Evolutionary conservation across 306 rosid species (phyloP).

Genomic region (Malus asiatica): DNA sequence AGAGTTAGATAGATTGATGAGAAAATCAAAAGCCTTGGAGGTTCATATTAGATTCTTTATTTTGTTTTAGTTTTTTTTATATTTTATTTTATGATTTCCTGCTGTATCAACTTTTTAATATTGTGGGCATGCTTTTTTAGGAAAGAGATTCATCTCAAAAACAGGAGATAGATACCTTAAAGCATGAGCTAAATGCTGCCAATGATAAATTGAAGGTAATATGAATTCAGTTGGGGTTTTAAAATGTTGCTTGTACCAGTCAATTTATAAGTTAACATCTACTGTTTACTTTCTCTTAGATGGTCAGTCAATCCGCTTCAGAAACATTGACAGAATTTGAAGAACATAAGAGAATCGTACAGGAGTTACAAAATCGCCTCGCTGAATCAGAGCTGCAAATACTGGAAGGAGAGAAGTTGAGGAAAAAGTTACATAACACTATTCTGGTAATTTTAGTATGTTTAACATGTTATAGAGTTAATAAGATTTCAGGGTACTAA

Average conservation of each 20-base stretch:
- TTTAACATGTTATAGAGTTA: neutral
- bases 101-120: conserved; percentile 1
- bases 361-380: conserved; percentile 51
- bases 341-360: conserved; percentile 43
- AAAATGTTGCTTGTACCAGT: neutral
- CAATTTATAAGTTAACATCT: neutral
- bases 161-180: conserved; percentile 45
- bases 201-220: conserved; percentile 67
- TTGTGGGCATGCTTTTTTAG: conserved; percentile 27
- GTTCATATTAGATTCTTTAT: conserved; percentile 22
- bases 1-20: conserved; percentile 54
- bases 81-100: neutral
- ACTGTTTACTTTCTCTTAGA: conserved; percentile 25
- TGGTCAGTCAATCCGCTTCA: conserved; percentile 53
- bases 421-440: conserved; percentile 80
- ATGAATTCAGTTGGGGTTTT: neutral
- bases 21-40: conserved; percentile 62
- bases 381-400: conserved; percentile 62
- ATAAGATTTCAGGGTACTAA: neutral
- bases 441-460: conserved; percentile 48
- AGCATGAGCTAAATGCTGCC: conserved; percentile 48
- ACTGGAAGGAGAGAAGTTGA: conserved; percentile 67
- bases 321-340: conserved; percentile 53
- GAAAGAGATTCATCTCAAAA: conserved; percentile 68
- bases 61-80: no score